These are phyloP conservation scores for Pachyrhizus erosus DNA, from an alignment of 306 rosid genomes.

Conservation along the genomic window DNA sequence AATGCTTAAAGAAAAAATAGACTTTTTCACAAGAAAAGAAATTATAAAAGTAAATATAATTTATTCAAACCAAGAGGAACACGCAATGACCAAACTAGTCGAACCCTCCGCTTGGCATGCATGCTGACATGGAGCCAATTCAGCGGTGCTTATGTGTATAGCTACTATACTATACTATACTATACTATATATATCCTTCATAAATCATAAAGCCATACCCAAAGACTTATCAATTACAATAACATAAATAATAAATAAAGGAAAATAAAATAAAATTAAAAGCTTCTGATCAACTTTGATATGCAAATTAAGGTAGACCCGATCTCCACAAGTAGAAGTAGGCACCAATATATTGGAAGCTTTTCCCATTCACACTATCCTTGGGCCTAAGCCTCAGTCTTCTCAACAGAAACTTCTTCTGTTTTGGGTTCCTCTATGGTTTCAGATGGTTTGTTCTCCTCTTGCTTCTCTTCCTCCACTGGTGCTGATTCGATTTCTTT, in stretches of 20 bases:
- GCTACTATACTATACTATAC: no score
- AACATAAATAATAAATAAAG: conserved; percentile 27
- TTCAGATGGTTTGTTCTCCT: conserved; percentile 52
- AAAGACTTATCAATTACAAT: conserved; percentile 33
- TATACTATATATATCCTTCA: conserved; percentile 29
- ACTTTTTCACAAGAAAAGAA: not conserved
- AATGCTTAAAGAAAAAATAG: not conserved
- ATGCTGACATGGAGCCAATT: conserved; percentile 1
- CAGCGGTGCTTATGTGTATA: conserved; percentile 29
- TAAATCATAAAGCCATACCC: conserved; percentile 39
- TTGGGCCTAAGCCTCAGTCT: conserved; percentile 53
- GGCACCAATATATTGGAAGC: not conserved
- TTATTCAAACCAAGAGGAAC: conserved; percentile 58
- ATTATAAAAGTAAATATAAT: conserved; percentile 26
- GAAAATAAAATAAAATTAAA: conserved; percentile 30
- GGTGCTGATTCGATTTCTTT: conserved; percentile 42
- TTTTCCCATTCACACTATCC: not conserved
- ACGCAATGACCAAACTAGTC: conserved; percentile 44
- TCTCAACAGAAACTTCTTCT: conserved; percentile 47
- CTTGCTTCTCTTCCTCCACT: conserved; percentile 47
- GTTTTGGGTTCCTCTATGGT: not conserved
- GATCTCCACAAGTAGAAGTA: not conserved
- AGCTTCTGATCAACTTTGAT: conserved; percentile 45
- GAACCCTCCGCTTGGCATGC: conserved; percentile 10
- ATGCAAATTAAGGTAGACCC: conserved; percentile 39